A percentile compares a stretch with the other conserved stretches of the same genome.
phyloP scores from a whole-genome alignment of 2,329 filamentous ascomycete species.

The Scortechinia acanthostroma region DNA sequence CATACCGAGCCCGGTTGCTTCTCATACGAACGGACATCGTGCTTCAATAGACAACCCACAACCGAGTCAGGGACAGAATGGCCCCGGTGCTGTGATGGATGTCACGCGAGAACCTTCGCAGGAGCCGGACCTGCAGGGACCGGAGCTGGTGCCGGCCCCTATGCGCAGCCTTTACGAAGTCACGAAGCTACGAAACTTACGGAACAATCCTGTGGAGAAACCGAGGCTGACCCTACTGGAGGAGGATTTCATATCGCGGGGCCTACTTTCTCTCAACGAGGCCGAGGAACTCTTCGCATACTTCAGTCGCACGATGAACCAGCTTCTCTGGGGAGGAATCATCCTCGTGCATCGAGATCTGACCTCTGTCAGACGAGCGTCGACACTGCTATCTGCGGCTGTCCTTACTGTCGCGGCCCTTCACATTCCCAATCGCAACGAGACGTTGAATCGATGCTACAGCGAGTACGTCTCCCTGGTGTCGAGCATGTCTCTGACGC shows the following conservation, averaged over 20 bases:
- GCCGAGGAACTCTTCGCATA: slow-evolving; percentile 40
- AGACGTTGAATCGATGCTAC: slow-evolving; percentile 41
- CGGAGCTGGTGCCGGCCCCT: slow-evolving; percentile 31
- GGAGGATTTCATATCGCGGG: slow-evolving; percentile 33
- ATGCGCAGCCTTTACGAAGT: slow-evolving; percentile 38
- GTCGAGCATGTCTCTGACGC: slow-evolving; percentile 38
- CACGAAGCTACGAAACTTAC: slow-evolving; percentile 29
- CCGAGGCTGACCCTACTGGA: slow-evolving; percentile 25
- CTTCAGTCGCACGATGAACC: slow-evolving; percentile 39
- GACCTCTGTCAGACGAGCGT: slow-evolving; percentile 41
- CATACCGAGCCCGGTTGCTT: slow-evolving; percentile 16
- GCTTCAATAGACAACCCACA: slow-evolving; percentile 8
- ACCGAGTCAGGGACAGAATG: slow-evolving; percentile 4
- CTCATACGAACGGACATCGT: slow-evolving; percentile 8
- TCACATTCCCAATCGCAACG: slow-evolving; percentile 42
- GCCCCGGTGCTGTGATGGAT: slow-evolving; percentile 18
- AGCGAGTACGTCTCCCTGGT: slow-evolving; percentile 45
- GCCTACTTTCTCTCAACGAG: slow-evolving; percentile 32
- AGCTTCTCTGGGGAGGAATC: slow-evolving; percentile 39
- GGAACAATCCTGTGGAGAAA: slow-evolving; percentile 21
- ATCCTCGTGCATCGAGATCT: slow-evolving; percentile 39
- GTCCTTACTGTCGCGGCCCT: slow-evolving; percentile 49
- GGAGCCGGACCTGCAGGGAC: slow-evolving; percentile 24
- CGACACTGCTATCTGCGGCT: slow-evolving; percentile 42
- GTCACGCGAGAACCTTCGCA: slow-evolving; percentile 26